phyloP scores from a whole-genome alignment of 139 green algal species.

The Zygnema circumcarinatum region DNA sequence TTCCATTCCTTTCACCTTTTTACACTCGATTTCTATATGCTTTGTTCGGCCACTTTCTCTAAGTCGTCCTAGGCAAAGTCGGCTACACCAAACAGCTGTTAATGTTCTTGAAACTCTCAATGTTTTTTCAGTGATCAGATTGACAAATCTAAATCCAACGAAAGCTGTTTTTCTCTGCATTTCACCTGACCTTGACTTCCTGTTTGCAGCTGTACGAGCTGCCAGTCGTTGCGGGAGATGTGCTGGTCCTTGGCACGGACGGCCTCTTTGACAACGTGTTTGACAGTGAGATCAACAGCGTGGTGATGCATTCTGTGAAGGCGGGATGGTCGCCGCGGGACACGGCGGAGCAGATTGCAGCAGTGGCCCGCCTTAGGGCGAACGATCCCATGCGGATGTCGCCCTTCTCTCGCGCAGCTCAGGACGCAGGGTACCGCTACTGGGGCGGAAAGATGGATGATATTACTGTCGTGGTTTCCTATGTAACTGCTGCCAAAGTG shows the following conservation, averaged over 20 bases:
- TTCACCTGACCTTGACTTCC: slow-evolving; percentile 5
- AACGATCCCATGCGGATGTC: slow-evolving; percentile 31
- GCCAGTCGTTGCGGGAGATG: slow-evolving; percentile 80
- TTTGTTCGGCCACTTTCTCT: too few relatives aligned
- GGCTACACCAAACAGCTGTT: too few relatives aligned
- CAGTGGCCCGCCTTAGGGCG: slow-evolving; percentile 8
- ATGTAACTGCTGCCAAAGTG: slow-evolving; percentile 28
- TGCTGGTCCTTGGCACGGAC: slow-evolving; percentile 90
- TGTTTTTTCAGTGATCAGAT: too few relatives aligned
- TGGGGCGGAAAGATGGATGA: slow-evolving; percentile 79
- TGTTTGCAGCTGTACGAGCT: slow-evolving; percentile 71
- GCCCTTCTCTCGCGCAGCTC: slow-evolving; percentile 56
- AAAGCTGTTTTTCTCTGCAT: too few relatives aligned
- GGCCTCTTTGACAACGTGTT: slow-evolving; percentile 99
- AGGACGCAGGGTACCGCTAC: slow-evolving; percentile 42
- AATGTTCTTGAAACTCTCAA: too few relatives aligned
- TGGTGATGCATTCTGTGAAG: slow-evolving; percentile 56
- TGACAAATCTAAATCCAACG: too few relatives aligned
- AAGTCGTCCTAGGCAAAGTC: too few relatives aligned
- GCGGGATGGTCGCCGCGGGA: slow-evolving; percentile 12
- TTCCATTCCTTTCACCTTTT: too few relatives aligned
- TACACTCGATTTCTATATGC: too few relatives aligned
- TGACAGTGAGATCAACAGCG: slow-evolving; percentile 80
- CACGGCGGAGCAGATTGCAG: slow-evolving; percentile 45
- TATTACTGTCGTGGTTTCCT: slow-evolving; percentile 72